Percentiles rank a stretch among this genome's conserved stretches.
Conservation (phyloP, 208 protist genomes). For the Phytomonas sp. region DNA sequence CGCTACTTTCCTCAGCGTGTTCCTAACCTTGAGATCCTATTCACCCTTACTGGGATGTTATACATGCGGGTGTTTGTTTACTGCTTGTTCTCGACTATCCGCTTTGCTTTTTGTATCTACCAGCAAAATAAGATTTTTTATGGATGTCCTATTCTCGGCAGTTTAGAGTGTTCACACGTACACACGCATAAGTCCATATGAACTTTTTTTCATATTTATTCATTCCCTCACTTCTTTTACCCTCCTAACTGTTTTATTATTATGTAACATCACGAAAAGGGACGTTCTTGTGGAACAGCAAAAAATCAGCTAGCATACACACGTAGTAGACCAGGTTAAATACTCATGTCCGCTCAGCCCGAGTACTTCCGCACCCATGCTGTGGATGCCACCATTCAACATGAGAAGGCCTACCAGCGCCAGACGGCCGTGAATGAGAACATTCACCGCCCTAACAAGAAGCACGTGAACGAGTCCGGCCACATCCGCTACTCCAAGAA, state of each 20-base stretch:
- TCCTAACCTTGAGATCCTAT: background rate
- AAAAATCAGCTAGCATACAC: background rate
- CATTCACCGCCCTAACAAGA: constrained; percentile 58
- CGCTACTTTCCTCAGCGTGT: background rate
- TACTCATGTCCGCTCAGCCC: constrained; percentile 8
- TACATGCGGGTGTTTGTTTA: background rate
- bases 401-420: constrained; percentile 89
- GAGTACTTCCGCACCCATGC: constrained; percentile 64
- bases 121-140: background rate
- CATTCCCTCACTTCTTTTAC: background rate
- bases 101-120: background rate
- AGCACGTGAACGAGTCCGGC: constrained; percentile 53
- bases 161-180: background rate
- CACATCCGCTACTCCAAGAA: constrained; percentile 94
- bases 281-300: background rate
- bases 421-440: constrained; percentile 89
- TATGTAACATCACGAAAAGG: background rate
- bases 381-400: constrained; percentile 85
- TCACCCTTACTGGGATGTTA: background rate
- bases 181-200: background rate
- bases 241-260: background rate
- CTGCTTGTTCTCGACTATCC: background rate
- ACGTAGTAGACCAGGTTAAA: background rate
- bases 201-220: background rate
- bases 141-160: background rate